These are phyloP conservation scores for Hyphopichia pseudoburtonii DNA, from an alignment of 1,139 yeast species.

Conservation along the genomic window DNA sequence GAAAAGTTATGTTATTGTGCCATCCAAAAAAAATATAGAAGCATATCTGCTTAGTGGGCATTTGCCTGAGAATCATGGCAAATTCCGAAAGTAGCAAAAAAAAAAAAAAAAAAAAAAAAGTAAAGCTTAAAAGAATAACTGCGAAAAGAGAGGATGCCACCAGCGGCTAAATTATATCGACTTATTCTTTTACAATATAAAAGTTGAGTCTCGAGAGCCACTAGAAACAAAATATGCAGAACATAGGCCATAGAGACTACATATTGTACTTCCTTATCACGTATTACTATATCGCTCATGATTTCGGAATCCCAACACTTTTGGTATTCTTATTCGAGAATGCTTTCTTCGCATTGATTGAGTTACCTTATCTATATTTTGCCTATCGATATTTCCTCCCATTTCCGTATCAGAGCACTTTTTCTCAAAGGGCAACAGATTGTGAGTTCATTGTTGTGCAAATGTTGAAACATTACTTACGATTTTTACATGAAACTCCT, in stretches of 20 bases:
- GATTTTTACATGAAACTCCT: conserved; percentile 1
- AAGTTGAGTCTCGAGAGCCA: too few species aligned
- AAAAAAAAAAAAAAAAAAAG: too few species aligned
- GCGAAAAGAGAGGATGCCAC: neutral
- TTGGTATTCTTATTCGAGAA: conserved; percentile 7
- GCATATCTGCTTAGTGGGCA: too few species aligned
- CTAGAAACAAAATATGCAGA: conserved; percentile 13
- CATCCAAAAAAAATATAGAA: too few species aligned
- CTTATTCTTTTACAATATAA: too few species aligned
- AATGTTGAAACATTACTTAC: conserved; percentile 10
- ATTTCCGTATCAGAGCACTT: conserved; percentile 11
- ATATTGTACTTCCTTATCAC: conserved; percentile 9
- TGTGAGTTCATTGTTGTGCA: conserved; percentile 11
- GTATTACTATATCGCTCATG: conserved; percentile 6
- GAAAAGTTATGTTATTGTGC: too few species aligned
- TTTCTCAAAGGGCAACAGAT: conserved; percentile 13
- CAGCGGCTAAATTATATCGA: neutral
- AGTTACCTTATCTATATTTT: conserved; percentile 9
- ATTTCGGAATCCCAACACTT: conserved; percentile 7
- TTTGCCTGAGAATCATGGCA: too few species aligned
- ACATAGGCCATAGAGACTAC: conserved; percentile 11
- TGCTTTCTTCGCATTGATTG: conserved; percentile 1
- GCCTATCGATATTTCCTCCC: conserved; percentile 11
- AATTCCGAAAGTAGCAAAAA: too few species aligned
- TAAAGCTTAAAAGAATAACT: neutral